Evolutionary conservation across 2,329 filamentous ascomycete genomes (phyloP), one percentile per base, ranked within the genome.

Genomic region (Fusarium robinianum): DNA sequence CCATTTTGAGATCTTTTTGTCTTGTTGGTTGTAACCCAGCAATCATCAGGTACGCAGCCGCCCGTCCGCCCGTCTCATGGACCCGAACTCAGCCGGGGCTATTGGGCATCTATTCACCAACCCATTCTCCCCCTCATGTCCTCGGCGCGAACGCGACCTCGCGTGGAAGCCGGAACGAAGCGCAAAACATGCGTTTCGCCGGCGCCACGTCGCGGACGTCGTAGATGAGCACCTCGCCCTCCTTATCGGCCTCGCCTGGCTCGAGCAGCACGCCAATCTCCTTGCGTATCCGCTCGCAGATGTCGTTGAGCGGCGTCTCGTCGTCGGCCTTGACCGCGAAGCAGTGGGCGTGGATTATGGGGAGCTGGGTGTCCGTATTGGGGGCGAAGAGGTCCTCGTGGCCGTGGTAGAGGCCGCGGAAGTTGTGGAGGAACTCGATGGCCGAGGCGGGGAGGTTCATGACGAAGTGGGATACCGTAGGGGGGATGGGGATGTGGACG

Each of bases 391-490:
- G 74, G 2, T 67, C 51, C 65, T 90, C 83, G 16, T 81, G 76
- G 3, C 83, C 83, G n/a, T 79, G 72, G 65, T 96, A 97, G 11
- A 96, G 69, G 5, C 94, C 92, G 14, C 83, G 80, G 57, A 62
- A 72, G 58, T 70, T 69, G 41, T 75, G 74, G 15, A 96, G 77
- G 65, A 99, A 99, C 46, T 87, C 84, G 48, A 94, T 85, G 1
- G 94, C 92, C 1, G 84, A 87, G 2, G 91, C 94, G 1, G 94
- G 94, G 11, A 99, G 84, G 70, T 99, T 99, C 89, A 99, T 96
- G 55, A 97, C 87, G 67, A 91, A 99, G 72, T 97, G 94, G n/a
- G 84, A 79, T 65, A 97, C 88, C 24, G 85, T 84, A 3, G 78
- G 77, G 3, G 92, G 92, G 31, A 90, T 75, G 8, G 75, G 72